Base-by-base conservation (phyloP, 1,139 yeast species). In the Debaryomycetaceae sp. region DNA sequence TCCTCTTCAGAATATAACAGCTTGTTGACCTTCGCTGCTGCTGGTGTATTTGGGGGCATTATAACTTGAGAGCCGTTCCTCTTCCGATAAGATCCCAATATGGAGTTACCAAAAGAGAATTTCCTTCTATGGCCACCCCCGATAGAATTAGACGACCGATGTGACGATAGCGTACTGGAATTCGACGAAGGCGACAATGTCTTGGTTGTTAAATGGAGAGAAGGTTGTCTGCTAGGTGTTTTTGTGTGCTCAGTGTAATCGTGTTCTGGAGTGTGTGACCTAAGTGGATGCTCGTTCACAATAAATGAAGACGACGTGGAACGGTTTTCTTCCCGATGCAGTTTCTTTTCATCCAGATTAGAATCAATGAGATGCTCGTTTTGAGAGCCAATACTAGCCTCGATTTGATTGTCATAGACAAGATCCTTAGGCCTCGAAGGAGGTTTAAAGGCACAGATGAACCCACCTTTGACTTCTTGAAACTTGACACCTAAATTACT, bases 391-490 rank as follows among this genome's bases (percentile, higher is more conserved):
- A 43, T 56, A 37, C 48, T 57, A 41, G 44, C 47, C 37, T 47
- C 48, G 14, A 40, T 38, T n/a, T 46, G 43, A 31, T 38, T 46
- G 35, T 45, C 38, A 36, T 43, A 14, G 5, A 43, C 33, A 36
- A 36, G 37, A 13, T 43, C 36, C 23, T 36, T 33, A 42, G 42
- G 24, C 20, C 22, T 68, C 27, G 70, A 57, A 1, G 81, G 75
- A 5, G 87, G 83, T 24, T 80, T 75, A 60, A 87, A 93, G 9
- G 83, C 76, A 68, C 99, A 93, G 34, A 87, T 78, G 62, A 93
- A 93, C 0, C 98, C 99, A 45, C 98, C 98, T 58, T 86, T 86
- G 23, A 93, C 96, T 65, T 93, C 99, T 51, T 84, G 87, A 61
- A 80, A 91, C 52, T 83, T 81, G 39, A 93, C 95, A 22, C 90